Evolutionary conservation across 2,329 filamentous ascomycete genomes (phyloP).

Genomic region (Monilinia laxa): DNA sequence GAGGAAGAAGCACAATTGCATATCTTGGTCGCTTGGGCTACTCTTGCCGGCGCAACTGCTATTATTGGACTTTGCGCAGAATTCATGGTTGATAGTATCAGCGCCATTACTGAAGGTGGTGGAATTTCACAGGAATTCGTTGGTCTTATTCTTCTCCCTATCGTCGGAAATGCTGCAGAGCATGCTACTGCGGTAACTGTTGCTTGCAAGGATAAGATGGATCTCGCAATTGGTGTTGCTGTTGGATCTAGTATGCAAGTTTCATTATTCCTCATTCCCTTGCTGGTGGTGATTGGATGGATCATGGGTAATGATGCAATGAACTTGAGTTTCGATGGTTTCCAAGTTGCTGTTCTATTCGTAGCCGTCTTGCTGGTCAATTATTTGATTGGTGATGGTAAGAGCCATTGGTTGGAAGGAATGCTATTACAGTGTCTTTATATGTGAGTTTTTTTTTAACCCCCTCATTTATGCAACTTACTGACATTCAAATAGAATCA

Average conservation of each 20-base stretch:
- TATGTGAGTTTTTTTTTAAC: constrained; percentile 30
- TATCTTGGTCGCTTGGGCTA: constrained; percentile 68
- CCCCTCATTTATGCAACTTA: neutral
- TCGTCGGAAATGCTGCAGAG: constrained; percentile 79
- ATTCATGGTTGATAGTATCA: constrained; percentile 74
- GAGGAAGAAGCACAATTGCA: constrained; percentile 73
- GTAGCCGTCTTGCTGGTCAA: constrained; percentile 82
- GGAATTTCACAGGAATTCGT: constrained; percentile 78
- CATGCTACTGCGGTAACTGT: constrained; percentile 84
- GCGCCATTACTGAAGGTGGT: constrained; percentile 65
- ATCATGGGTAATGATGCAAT: constrained; percentile 64
- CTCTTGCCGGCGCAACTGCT: constrained; percentile 68
- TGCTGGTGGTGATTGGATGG: constrained; percentile 79
- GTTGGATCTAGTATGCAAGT: constrained; percentile 85
- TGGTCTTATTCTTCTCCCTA: constrained; percentile 75
- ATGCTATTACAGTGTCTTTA: constrained; percentile 39
- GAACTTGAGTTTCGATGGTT: constrained; percentile 71
- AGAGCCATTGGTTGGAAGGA: constrained; percentile 49
- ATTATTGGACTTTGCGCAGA: constrained; percentile 75
- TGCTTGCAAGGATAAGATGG: constrained; percentile 71
- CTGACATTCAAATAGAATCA: constrained; percentile 24
- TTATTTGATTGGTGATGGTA: constrained; percentile 73
- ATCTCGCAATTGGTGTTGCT: constrained; percentile 74
- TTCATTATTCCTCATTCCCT: constrained; percentile 76
- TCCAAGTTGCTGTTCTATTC: constrained; percentile 84